These are phyloP conservation scores for Neofusicoccum kwambonambiense DNA, from an alignment of 2,329 filamentous ascomycete genomes.

Conservation along the genomic window DNA sequence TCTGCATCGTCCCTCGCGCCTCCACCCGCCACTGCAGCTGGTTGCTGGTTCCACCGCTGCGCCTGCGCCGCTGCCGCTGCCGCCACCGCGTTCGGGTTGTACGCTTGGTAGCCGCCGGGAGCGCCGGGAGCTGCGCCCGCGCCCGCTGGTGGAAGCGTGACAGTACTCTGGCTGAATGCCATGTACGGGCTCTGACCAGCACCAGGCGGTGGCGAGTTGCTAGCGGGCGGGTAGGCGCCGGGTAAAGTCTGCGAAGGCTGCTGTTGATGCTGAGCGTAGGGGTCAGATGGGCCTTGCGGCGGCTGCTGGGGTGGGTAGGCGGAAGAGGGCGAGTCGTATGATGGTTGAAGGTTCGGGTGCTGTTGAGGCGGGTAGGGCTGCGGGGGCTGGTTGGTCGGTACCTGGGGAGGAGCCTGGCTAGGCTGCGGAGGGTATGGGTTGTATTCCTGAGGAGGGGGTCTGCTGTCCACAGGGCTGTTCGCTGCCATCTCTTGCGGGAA, in stretches of 20 bases:
- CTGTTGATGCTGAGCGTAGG: slow-evolving; percentile 28
- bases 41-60: slow-evolving; percentile 19
- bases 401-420: slow-evolving; percentile 22
- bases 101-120: slow-evolving; percentile 29
- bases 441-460: slow-evolving; percentile 33
- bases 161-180: slow-evolving; percentile 27
- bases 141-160: slow-evolving; percentile 23
- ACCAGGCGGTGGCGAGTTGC: not conserved
- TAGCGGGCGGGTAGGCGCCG: not conserved
- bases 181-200: slow-evolving; percentile 23
- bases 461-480: slow-evolving; percentile 45
- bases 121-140: slow-evolving; percentile 15
- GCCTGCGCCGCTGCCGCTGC: not conserved
- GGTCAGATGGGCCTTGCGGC: slow-evolving; percentile 18
- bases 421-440: slow-evolving; percentile 22
- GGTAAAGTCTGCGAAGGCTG: not conserved
- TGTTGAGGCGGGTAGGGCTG: slow-evolving; percentile 26
- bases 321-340: slow-evolving; percentile 25
- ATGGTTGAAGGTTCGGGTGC: not conserved
- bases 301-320: slow-evolving; percentile 27
- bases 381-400: slow-evolving; percentile 25
- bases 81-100: slow-evolving; percentile 24
- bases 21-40: slow-evolving; percentile 30
- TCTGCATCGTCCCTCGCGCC: slow-evolving; percentile 31
- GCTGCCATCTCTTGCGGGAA: slow-evolving; percentile 49